Evolutionary conservation across 202 grass and related monocot genomes (phyloP), one percentile per base, ranked within the genome.

Genomic region (Setaria italica): DNA sequence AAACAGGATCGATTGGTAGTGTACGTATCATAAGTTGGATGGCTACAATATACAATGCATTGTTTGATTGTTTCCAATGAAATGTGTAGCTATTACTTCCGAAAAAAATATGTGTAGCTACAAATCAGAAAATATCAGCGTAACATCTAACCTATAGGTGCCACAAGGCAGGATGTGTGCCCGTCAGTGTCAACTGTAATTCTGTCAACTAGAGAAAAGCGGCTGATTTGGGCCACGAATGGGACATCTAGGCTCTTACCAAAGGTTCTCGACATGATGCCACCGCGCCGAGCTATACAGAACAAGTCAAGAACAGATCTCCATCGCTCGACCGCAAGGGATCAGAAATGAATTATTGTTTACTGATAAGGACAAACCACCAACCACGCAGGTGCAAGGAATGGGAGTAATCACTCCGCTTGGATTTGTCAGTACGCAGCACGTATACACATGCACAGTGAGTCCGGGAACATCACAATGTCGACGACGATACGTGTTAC

Each of bases 351-450:
- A 69, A 85, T 73, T 75, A 74, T 84, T 67, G 50, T 39, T 39
- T 39, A 9, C 19, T 74, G 35, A 51, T 80, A 64, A 71, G 37
- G 62, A 90, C 89, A 75, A 62, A 80, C 7, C 55, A 43, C 45
- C 69, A 70, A 41, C 76, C 20, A 10, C 49, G 84, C 48, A 48
- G 56, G 43, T 46, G 43, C 7, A 46, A 25, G 25, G 25, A 25
- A 25, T 25, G 25, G 25, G 25, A 25, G 25, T 25, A 25, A 25
- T 25, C 25, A 25, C 25, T 46, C 9, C 21, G 30, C 33, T 45
- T 45, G 12, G 8, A 33, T 34, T 69, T 7, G 17, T 62, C 43
- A 33, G 64, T 42, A 42, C 1, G 11, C 30, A 33, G 19, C 74
- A 20, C 68, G 19, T 9, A 49, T 6, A 76, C 80, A 84, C 54